Conservation (phyloP, 352 stramenopile genomes). For the Pythium grandisporangium region DNA sequence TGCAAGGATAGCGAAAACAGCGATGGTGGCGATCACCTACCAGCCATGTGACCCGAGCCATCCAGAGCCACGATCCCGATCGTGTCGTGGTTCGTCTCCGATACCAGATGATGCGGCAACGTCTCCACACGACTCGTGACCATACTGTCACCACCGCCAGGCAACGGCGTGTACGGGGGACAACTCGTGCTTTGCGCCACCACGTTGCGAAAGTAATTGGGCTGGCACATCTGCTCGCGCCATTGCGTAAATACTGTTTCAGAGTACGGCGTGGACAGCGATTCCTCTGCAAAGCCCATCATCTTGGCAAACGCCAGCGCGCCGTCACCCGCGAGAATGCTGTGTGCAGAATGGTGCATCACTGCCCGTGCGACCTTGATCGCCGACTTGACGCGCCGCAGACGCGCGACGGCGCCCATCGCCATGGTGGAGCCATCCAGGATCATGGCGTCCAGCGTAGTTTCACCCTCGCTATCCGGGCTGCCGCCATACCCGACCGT, state of each 20-base stretch:
- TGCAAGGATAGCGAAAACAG: no score
- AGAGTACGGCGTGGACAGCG: conserved; percentile 59
- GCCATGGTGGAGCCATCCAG: conserved; percentile 77
- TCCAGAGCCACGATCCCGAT: conserved; percentile 83
- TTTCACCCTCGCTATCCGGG: conserved; percentile 79
- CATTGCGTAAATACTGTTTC: conserved; percentile 42
- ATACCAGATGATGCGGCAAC: no score
- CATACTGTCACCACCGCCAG: not conserved
- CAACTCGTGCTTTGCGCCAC: conserved; percentile 55
- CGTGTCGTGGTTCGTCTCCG: conserved; percentile 81
- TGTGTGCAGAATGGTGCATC: conserved; percentile 86
- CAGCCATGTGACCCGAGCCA: conserved; percentile 53
- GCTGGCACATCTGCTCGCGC: conserved; percentile 62
- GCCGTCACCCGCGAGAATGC: conserved; percentile 78
- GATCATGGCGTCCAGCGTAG: conserved; percentile 89
- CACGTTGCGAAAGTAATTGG: conserved; percentile 87
- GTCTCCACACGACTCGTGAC: not conserved
- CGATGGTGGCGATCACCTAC: no score
- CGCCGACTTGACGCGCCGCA: conserved; percentile 74
- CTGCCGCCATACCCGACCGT: conserved; percentile 86
- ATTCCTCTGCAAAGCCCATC: conserved; percentile 82
- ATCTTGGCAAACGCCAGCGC: conserved; percentile 85
- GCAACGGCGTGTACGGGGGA: conserved; percentile 64
- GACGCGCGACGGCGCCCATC: conserved; percentile 78
- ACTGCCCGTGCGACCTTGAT: conserved; percentile 80